Percentiles rank a stretch among this genome's conserved stretches.
These are phyloP conservation scores for Lasiosphaeris hirsuta DNA, from an alignment of 495 filamentous ascomycete species.

Conservation along the genomic window DNA sequence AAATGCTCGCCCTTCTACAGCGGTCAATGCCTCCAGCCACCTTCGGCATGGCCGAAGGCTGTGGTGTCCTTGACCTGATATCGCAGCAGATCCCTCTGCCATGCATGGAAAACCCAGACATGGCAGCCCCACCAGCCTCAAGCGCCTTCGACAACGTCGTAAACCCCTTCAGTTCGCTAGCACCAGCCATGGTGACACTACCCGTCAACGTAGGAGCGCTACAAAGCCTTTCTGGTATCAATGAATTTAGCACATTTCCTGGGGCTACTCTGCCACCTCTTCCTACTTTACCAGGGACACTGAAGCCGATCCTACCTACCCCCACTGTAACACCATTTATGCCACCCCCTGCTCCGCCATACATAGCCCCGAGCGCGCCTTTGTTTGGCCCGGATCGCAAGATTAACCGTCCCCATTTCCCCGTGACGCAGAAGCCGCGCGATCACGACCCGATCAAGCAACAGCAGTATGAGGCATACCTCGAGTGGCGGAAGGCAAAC, in stretches of 20 bases:
- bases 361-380: not conserved
- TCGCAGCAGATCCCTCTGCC: too few relatives aligned
- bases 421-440: conserved; percentile 32
- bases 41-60: not conserved
- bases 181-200: not conserved
- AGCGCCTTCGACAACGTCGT: too few relatives aligned
- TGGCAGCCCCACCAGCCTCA: too few relatives aligned
- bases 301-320: not conserved
- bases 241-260: conserved; percentile 13
- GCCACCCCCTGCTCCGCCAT: not conserved
- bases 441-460: conserved; percentile 37
- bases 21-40: not conserved
- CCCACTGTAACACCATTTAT: not conserved
- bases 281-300: not conserved
- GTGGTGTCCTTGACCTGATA: too few relatives aligned
- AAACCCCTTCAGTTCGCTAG: too few relatives aligned
- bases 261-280: not conserved
- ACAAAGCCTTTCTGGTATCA: not conserved
- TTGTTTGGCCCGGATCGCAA: conserved; percentile 15
- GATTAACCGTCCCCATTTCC: conserved; percentile 25
- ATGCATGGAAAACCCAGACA: too few relatives aligned
- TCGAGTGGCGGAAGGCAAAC: conserved; percentile 39
- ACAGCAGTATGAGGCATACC: conserved; percentile 40
- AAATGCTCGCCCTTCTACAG: not conserved
- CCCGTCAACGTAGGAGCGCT: not conserved